Evolutionary conservation across 2,329 filamentous ascomycete species (phyloP).

Genomic region (Paracamarosporium sp.): DNA sequence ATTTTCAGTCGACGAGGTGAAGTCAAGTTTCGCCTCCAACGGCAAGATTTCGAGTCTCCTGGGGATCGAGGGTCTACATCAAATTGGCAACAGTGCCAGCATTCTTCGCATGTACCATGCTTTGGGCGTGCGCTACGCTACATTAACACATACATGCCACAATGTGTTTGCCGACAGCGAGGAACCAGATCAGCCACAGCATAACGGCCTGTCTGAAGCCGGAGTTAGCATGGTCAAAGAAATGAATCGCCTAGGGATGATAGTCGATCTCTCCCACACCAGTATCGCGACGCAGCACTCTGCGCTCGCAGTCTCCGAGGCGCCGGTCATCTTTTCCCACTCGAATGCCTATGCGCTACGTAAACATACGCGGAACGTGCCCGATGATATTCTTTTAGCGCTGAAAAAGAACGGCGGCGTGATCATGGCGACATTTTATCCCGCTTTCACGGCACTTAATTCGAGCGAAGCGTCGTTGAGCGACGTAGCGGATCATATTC

Average conservation of each 20-base stretch:
- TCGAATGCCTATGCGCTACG: slow-evolving; percentile 59
- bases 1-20: neutral
- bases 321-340: slow-evolving; percentile 14
- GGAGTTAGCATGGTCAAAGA: slow-evolving; percentile 68
- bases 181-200: neutral
- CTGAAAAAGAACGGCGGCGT: slow-evolving; percentile 74
- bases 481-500: slow-evolving; percentile 79
- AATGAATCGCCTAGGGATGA: slow-evolving; percentile 93
- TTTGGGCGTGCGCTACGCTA: slow-evolving; percentile 83
- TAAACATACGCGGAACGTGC: slow-evolving; percentile 86
- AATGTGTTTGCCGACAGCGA: slow-evolving; percentile 77
- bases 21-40: slow-evolving; percentile 6
- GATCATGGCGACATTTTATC: slow-evolving; percentile 88
- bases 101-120: slow-evolving; percentile 76
- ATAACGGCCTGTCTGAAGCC: neutral
- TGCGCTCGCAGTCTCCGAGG: neutral
- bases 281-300: slow-evolving; percentile 69
- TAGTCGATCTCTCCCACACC: slow-evolving; percentile 75
- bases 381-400: slow-evolving; percentile 77
- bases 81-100: slow-evolving; percentile 82
- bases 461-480: slow-evolving; percentile 56
- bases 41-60: slow-evolving; percentile 18
- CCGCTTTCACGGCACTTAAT: slow-evolving; percentile 66
- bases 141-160: slow-evolving; percentile 89
- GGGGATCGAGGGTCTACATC: slow-evolving; percentile 71